Conservation (phyloP, 768 basidiomycete species). For the Panaeolus cyanescens region DNA sequence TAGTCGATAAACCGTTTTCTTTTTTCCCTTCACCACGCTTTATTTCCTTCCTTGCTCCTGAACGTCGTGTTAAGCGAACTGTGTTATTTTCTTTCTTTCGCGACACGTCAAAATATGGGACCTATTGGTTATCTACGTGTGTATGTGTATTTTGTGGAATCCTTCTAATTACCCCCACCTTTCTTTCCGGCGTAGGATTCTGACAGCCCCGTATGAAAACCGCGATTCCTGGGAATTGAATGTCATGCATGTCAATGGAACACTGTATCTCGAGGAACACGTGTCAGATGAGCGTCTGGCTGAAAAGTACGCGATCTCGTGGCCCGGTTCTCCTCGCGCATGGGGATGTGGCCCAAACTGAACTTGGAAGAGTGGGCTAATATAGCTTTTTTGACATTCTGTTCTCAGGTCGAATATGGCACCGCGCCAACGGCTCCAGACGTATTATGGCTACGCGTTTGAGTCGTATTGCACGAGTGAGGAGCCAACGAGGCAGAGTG, state of each 20-base stretch:
- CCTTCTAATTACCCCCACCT: not conserved
- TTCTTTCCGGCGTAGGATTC: slow-evolving; percentile 49
- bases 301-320: slow-evolving; percentile 56
- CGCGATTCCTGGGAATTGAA: slow-evolving; percentile 82
- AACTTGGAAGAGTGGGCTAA: not conserved
- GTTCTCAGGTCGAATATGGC: slow-evolving; percentile 60
- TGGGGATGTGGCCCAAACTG: not conserved
- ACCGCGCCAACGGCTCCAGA: slow-evolving; percentile 62
- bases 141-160: not conserved
- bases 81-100: slow-evolving; percentile 31
- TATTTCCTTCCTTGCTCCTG: slow-evolving; percentile 3
- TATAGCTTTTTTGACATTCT: slow-evolving; percentile 1
- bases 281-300: slow-evolving; percentile 54
- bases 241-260: slow-evolving; percentile 73
- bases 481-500: slow-evolving; percentile 8
- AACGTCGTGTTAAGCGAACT: slow-evolving; percentile 10
- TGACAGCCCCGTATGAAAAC: slow-evolving; percentile 83
- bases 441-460: slow-evolving; percentile 88
- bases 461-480: slow-evolving; percentile 83
- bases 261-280: slow-evolving; percentile 78
- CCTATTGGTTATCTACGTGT: not conserved
- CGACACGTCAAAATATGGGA: slow-evolving; percentile 3
- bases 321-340: not conserved
- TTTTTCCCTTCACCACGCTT: not conserved
- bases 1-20: slow-evolving; percentile 4